Conservation (phyloP, 768 basidiomycete species). For the Boletus rex-veris region DNA sequence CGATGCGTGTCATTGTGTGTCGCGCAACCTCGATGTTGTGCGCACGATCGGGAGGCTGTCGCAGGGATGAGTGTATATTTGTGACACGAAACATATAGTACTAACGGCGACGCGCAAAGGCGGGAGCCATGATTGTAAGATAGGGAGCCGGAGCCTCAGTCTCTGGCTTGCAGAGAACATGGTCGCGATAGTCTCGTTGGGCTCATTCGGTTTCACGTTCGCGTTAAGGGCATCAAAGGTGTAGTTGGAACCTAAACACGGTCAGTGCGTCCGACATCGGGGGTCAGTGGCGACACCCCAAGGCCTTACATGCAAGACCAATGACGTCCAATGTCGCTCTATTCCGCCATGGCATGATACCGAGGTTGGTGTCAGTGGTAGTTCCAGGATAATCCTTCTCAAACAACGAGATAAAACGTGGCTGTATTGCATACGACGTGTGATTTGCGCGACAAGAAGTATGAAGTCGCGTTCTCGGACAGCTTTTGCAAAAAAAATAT, state of each 20-base stretch:
- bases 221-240: conserved; percentile 31
- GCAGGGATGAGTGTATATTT: too few relatives aligned
- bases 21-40: not conserved
- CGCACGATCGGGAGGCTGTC: not conserved
- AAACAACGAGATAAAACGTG: conserved; percentile 42
- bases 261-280: not conserved
- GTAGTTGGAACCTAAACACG: conserved; percentile 36
- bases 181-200: conserved; percentile 30
- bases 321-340: conserved; percentile 36
- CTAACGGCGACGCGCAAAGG: not conserved
- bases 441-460: not conserved
- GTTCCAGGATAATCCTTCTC: conserved; percentile 26
- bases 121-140: conserved; percentile 26
- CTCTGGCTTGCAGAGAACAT: conserved; percentile 12
- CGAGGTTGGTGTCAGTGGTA: conserved; percentile 12
- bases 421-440: conserved; percentile 11
- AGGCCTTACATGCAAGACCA: conserved; percentile 35
- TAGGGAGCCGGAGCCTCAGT: conserved; percentile 18
- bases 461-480: conserved; percentile 35
- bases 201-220: conserved; percentile 24
- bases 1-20: not conserved
- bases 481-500: conserved; percentile 55
- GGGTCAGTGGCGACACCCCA: too few relatives aligned
- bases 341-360: conserved; percentile 34
- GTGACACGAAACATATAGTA: not conserved